A percentile compares a stretch with the other conserved stretches of the same genome.
Conservation (phyloP, 129 eudicot species). For the sunflower (Helianthus annuus) region DNA sequence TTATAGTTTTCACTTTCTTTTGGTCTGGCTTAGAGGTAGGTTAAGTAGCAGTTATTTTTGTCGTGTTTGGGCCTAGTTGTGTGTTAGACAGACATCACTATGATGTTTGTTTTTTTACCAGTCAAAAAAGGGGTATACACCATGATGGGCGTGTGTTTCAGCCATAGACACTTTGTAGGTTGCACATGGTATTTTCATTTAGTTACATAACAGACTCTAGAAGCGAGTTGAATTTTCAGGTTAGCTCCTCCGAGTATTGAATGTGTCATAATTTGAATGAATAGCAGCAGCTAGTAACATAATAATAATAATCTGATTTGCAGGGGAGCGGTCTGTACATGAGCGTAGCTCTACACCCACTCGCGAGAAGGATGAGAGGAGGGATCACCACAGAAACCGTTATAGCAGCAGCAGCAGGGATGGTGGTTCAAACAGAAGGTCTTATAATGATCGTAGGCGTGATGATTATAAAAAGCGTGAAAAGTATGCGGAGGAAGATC, state of each 20-base stretch:
- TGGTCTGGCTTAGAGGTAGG: too few species aligned
- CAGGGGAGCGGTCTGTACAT: conserved; percentile 59
- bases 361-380: conserved; percentile 51
- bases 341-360: conserved; percentile 52
- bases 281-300: conserved; percentile 29
- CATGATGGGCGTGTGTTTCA: too few species aligned
- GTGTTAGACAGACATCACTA: too few species aligned
- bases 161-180: too few species aligned
- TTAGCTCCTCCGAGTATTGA: too few species aligned
- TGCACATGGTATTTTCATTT: too few species aligned
- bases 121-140: too few species aligned
- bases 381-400: conserved; percentile 47
- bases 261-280: neutral
- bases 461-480: conserved; percentile 62
- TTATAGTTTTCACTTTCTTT: neutral
- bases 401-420: conserved; percentile 47
- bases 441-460: conserved; percentile 51
- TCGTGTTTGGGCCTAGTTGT: too few species aligned
- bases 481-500: conserved; percentile 59
- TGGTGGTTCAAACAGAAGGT: conserved; percentile 47
- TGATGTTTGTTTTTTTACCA: too few species aligned
- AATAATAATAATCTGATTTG: conserved; percentile 10
- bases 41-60: too few species aligned
- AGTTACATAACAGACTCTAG: too few species aligned
- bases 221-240: too few species aligned